Evolutionary conservation across 805 yeast genomes (phyloP).

Genomic region (Torulaspora delbrueckii): DNA sequence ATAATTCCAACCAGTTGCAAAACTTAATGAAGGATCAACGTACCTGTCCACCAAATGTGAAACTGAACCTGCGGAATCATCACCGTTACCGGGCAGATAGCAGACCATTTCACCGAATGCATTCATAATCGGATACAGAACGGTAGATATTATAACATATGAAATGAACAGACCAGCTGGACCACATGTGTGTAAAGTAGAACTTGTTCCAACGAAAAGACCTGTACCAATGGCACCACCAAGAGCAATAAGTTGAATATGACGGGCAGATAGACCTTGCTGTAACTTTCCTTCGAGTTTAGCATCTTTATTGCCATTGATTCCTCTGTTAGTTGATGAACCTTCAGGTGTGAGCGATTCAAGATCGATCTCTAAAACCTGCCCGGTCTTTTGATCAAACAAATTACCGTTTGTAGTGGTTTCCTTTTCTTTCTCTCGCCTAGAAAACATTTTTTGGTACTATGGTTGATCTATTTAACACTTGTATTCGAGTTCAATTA

Average conservation of each 20-base stretch:
- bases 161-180: slow-evolving; percentile 66
- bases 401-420: background rate
- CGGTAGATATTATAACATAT: slow-evolving; percentile 56
- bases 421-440: slow-evolving; percentile 5
- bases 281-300: slow-evolving; percentile 6
- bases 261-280: slow-evolving; percentile 48
- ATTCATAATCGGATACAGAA: slow-evolving; percentile 62
- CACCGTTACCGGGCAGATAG: slow-evolving; percentile 53
- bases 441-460: slow-evolving; percentile 3
- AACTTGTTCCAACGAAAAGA: slow-evolving; percentile 68
- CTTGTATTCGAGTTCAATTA: background rate
- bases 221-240: slow-evolving; percentile 87
- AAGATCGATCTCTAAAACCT: slow-evolving; percentile 12
- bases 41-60: slow-evolving; percentile 57
- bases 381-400: slow-evolving; percentile 11
- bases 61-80: slow-evolving; percentile 45
- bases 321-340: slow-evolving; percentile 1
- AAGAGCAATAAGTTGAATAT: slow-evolving; percentile 74
- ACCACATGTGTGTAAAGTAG: slow-evolving; percentile 59
- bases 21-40: slow-evolving; percentile 53
- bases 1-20: slow-evolving; percentile 58
- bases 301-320: background rate
- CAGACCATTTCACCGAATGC: slow-evolving; percentile 66
- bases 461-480: background rate
- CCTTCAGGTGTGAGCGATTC: slow-evolving; percentile 10